phyloP scores from a whole-genome alignment of 1,284 basidiomycete species.

The Marasmius sp. region DNA sequence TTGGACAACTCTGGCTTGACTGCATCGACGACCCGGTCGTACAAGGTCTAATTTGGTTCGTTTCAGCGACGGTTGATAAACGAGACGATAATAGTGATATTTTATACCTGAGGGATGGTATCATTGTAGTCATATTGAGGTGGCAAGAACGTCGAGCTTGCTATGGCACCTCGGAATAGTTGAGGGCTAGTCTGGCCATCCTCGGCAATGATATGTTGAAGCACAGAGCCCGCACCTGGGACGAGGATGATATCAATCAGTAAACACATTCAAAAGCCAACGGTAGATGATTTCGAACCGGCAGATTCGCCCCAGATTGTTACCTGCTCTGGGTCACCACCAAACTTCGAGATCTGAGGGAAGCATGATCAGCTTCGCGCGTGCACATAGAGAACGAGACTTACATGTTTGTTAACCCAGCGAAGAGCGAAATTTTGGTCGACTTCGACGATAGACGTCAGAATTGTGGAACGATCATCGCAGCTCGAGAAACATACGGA shows the following conservation, averaged over 20 bases:
- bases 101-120: conserved; percentile 38
- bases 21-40: conserved; percentile 18
- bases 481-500: conserved; percentile 18
- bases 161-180: conserved; percentile 43
- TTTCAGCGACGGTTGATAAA: too few species aligned
- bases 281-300: too few species aligned
- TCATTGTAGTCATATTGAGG: conserved; percentile 46
- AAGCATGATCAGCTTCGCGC: neutral
- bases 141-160: conserved; percentile 44
- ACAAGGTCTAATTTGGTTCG: conserved; percentile 18
- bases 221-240: conserved; percentile 17
- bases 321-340: conserved; percentile 30
- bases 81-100: neutral
- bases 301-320: conserved; percentile 34
- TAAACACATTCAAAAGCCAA: too few species aligned
- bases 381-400: neutral
- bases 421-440: conserved; percentile 30
- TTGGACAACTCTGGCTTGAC: conserved; percentile 14
- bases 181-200: conserved; percentile 37
- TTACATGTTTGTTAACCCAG: conserved; percentile 31
- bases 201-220: conserved; percentile 24
- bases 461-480: neutral
- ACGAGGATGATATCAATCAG: neutral
- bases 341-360: conserved; percentile 23
- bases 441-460: conserved; percentile 16